Base-by-base conservation (phyloP, 2,329 filamentous ascomycete genomes). In the Aspergillus sp. region DNA sequence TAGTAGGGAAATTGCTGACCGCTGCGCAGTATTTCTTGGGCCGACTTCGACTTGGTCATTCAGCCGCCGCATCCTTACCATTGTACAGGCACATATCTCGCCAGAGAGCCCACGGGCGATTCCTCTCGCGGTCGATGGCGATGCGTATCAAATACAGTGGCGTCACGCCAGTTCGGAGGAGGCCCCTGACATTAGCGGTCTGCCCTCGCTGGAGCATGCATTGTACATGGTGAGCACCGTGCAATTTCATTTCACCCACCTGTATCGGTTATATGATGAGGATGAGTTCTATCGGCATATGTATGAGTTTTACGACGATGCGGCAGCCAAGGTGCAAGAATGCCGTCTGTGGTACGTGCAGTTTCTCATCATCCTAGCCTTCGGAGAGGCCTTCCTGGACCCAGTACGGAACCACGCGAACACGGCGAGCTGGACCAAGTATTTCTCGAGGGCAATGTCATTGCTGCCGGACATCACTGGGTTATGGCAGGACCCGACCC, bases 21-120 rank as follows among this genome's bases (percentile, higher is more conserved):
- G 8, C 13, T 11, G 27, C 23, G 13, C 25, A 83, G 81, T 78
- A 54, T 84, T 83, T 57, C 76, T 84, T 6, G 82, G 82, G 0
- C 81, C 81, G 1, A 83, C 82, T 0, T 84, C 82, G 2, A 84
- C 82, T 25, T 84, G 82, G 82, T 83, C 82, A 0, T 84, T 84
- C 41, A 79, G 78, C 19, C 74, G 82, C 8, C 77, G 80, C 7
- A 74, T 83, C 2, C 71, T 84, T 19, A 78, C 72, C 25, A 73
- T 82, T 21, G 78, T 80, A 0, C 80, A 83, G 47, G 76, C 82
- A 58, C 76, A 78, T 38, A 71, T 82, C 30, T 75, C 79, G 54
- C 62, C 74, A 69, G 5, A 75, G 73, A 5, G 70, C 79, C 1
- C 77, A 78, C 2, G 66, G 73, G 3, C 69, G 0, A 64, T 75